Base-by-base conservation (phyloP, 2,329 filamentous ascomycete genomes). In the Pleurostoma richardsiae region DNA sequence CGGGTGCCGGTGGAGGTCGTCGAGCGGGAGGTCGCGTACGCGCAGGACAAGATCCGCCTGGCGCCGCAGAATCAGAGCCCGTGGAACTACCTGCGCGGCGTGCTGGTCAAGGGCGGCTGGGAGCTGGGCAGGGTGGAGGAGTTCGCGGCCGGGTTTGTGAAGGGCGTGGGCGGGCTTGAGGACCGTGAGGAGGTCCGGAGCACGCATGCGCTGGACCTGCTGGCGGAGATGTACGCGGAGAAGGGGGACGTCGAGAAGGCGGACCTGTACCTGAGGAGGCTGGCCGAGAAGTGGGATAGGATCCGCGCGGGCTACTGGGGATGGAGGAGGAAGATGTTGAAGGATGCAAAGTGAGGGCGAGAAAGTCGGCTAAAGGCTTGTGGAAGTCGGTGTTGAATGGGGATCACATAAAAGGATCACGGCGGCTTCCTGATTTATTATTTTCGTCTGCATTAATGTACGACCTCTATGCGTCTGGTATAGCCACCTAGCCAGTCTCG, bases 1-100 rank as follows among this genome's bases (percentile, higher is more conserved):
- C 65, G 73, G 42, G 73, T 89, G 3, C 81, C 86, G 1, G 69
- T 74, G 29, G 76, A 76, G 1, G 66, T 90, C 6, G 69, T 94
- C 40, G 80, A 90, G 52, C 74, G 86, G 31, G 94, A 99, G 70
- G 66, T 95, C 38, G 71, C 73, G 51, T 95, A 85, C 61, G 82
- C 87, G 5, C 77, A 89, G 69, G 73, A 77, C 42, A 88, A 87
- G 61, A 89, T 95, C 51, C 66, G 72, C 31, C 72, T 86, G 52
- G 90, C 91, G 39, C 94, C 94, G 41, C 91, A 97, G 75, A 99
- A 97, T 66, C 88, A 90, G 65, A 92, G 88, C 55, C 80, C 90
- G 2, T 99, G 94, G 94, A 94, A 90, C 65, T 99, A 96, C 66
- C 72, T 96, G 10, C 75, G 83, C 30, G 94, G 88, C 3, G 82